Base-by-base conservation (phyloP, 83 land plant genomes). In the Picea abies region DNA sequence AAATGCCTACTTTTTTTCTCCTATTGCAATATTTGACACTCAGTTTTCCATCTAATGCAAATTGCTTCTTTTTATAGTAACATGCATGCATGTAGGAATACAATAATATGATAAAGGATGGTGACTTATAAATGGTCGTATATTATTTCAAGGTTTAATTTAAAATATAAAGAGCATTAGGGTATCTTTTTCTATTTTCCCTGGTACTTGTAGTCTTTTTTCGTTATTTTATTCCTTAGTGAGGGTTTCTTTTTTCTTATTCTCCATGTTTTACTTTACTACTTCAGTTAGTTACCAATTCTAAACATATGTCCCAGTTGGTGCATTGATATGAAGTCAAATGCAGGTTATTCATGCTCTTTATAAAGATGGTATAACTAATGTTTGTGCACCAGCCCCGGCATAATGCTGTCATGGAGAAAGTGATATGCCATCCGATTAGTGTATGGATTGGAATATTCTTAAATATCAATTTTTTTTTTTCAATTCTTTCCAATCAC, bases 1-100 rank as follows among this genome's bases (percentile, higher is more conserved):
- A 85, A 86, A 87, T 79, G 25, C 29, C 67, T 67, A n/a, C 25
- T 58, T 79, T 15, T 70, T 35, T 72, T 10, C 76, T 44, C 56
- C 19, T 72, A 44, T 72, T 72, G 25, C 56, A 72, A n/a, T 19
- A 44, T n/a, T 70, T n/a, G 16, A 29, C 32, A 20, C 1, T 5
- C 73, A 15, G 7, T 16, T 70, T 70, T 70, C 9, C 14, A 3
- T 44, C 12, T 4, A 72, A n/a, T 44, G 56, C 4, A 47, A 20
- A 72, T 41, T n/a, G 23, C 20, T 44, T 72, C n/a, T 7, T n/a
- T 20, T 8, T 17, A 3, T 20, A 20, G 9, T 72, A 41, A 72
- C n/a, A 72, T 41, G 10, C 25, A 72, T 72, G 56, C 76, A 44
- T 20, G 52, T 41, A 22, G 14, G 35, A 23, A 72, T 9, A 39